phyloP scores from a whole-genome alignment of 225 moss, liverwort and hornwort genomes.

The Straminergon stramineum region DNA sequence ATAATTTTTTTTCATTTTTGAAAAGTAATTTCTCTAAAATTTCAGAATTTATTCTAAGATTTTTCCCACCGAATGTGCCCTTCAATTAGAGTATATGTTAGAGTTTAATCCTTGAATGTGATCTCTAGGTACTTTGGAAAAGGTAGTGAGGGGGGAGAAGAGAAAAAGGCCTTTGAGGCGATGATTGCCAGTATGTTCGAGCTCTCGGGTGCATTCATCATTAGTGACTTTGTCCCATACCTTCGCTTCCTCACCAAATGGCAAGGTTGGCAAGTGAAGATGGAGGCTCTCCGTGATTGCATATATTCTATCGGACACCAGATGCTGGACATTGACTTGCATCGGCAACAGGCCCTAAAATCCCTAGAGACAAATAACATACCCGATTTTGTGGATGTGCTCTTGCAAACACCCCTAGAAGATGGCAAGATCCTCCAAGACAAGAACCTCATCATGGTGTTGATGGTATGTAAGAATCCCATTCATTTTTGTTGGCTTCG shows the following conservation, averaged over 20 bases:
- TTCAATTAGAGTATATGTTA: neutral
- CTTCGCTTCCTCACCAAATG: slow-evolving; percentile 5
- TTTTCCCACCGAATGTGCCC: fast-evolving
- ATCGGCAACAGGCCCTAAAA: neutral
- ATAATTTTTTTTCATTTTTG: neutral
- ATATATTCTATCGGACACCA: neutral
- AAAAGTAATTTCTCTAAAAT: neutral
- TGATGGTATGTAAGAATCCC: neutral
- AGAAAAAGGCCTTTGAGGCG: neutral
- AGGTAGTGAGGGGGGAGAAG: neutral
- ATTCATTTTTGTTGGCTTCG: neutral
- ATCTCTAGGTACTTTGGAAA: neutral
- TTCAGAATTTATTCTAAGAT: neutral
- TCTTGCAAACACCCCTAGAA: neutral
- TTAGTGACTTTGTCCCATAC: slow-evolving; percentile 15
- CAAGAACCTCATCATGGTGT: slow-evolving; percentile 1
- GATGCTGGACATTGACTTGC: slow-evolving; percentile 1
- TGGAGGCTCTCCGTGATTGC: neutral
- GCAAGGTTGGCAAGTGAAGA: slow-evolving; percentile 12
- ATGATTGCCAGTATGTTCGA: neutral
- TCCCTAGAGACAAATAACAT: neutral
- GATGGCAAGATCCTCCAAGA: neutral
- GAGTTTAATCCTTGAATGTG: no score
- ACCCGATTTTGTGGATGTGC: slow-evolving; percentile 5
- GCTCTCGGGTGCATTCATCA: neutral